These are phyloP conservation scores for Neurospora terricola DNA, from an alignment of 495 filamentous ascomycete species.

Conservation along the genomic window DNA sequence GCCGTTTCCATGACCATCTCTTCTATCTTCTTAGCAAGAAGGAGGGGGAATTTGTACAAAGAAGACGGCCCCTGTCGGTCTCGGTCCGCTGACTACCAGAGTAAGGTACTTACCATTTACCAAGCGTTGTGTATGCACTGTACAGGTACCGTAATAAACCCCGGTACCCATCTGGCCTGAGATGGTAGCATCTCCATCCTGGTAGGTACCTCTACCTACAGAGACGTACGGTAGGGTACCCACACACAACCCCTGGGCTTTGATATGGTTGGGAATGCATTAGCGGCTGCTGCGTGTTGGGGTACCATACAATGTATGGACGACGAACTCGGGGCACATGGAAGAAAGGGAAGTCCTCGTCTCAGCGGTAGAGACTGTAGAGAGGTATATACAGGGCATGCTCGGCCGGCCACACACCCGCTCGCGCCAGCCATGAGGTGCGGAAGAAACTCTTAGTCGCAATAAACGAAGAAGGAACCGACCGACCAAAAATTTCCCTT, in stretches of 20 bases:
- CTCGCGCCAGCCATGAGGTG: background rate
- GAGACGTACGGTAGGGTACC: background rate
- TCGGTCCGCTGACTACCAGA: background rate
- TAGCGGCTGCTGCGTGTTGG: constrained; percentile 17
- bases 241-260: constrained; percentile 1
- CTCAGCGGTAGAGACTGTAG: background rate
- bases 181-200: background rate
- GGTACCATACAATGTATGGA: background rate
- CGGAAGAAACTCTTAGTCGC: background rate
- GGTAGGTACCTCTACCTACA: background rate
- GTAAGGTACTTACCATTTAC: background rate
- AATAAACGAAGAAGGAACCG: background rate
- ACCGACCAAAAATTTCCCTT: background rate
- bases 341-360: background rate
- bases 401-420: constrained; percentile 5
- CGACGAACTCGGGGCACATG: background rate
- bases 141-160: background rate
- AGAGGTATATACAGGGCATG: constrained; percentile 14
- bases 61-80: background rate
- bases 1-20: background rate
- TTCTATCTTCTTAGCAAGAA: background rate
- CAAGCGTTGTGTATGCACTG: background rate
- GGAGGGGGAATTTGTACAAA: background rate
- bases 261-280: constrained; percentile 14
- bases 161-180: background rate